Base-by-base conservation (phyloP, 306 rosid species). In the Geum urbanum region DNA sequence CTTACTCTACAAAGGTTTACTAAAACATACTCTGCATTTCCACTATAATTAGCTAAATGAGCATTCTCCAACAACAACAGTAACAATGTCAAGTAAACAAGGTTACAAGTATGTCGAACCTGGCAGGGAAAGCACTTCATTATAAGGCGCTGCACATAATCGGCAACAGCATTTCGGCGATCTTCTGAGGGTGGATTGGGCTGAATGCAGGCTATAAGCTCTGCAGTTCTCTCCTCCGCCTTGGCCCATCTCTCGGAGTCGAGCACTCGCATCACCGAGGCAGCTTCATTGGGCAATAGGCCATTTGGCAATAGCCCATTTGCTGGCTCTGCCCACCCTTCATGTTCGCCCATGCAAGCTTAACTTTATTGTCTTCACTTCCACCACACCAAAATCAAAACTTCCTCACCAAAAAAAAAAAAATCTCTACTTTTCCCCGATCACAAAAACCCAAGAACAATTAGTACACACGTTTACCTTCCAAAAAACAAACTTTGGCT, bases 281-380 rank as follows among this genome's bases (percentile, higher is more conserved):
- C 85, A 4, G 87, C 97, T 84, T 95, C 97, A 82, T 91, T 76
- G 62, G 88, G 90, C 86, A 95, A 78, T 55, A 95, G 65, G 49
- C 99, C 99, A 80, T 91, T 95, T 22, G 92, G 99, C 85, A 91
- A 76, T 68, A 84, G 89, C 90, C 95, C 99, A 81, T 87, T 82
- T 54, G 80, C 82, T 89, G 92, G 91, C 92, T 84, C 85, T 70
- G 88, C 86, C 92, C 92, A 84, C 53, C 77, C 91, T 78, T 95
- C 99, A 86, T 82, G 92, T 78, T 91, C 92, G 73, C 96, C 99
- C 99, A 95, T 95, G 84, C 96, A 87, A 83, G 73, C 96, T 81
- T 70, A 79, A 61, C 22, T 45, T 74, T 27, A 78, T 73, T 64
- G 86, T 72, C 82, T 79, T 67, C 54, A 79, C 76, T 69, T 45